Conservation (phyloP, 257 asterid genomes). For the Lavandula angustifolia region DNA sequence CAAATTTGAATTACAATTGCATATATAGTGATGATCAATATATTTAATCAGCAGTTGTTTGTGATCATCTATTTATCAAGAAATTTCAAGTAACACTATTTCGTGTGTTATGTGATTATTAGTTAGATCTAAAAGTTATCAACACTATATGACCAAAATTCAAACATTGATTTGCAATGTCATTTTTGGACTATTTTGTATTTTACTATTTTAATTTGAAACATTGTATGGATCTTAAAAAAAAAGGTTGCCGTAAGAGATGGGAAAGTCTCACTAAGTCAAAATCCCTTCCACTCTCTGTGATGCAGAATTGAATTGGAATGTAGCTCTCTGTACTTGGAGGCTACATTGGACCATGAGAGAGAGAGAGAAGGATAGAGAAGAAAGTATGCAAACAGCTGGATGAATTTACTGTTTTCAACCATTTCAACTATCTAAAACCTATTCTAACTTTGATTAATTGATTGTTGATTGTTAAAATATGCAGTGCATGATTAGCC, state of each 20-base stretch:
- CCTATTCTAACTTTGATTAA: no score
- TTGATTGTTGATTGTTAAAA: not conserved
- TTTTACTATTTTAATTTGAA: not conserved
- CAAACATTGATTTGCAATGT: not conserved
- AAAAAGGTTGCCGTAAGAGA: not conserved
- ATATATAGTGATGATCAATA: not conserved
- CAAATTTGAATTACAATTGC: conserved; percentile 15
- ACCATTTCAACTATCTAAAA: not conserved
- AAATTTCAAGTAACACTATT: conserved; percentile 1
- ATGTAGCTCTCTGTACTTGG: conserved; percentile 22
- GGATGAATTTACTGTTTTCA: not conserved
- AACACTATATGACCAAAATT: not conserved
- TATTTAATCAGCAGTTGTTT: not conserved
- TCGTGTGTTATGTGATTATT: not conserved
- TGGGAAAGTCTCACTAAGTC: conserved; percentile 1
- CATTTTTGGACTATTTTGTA: no score
- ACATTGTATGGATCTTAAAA: not conserved
- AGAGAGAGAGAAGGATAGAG: no score
- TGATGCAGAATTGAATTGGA: not conserved
- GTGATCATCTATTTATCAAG: not conserved
- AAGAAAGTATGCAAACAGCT: not conserved
- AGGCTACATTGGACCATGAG: conserved; percentile 21
- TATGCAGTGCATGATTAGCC: not conserved
- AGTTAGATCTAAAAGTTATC: not conserved
- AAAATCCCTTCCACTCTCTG: conserved; percentile 16